Percentiles rank a stretch among this genome's conserved stretches.
phyloP scores from a whole-genome alignment of 371 early-diverging fungal species.

The Synchytrium microbalum region DNA sequence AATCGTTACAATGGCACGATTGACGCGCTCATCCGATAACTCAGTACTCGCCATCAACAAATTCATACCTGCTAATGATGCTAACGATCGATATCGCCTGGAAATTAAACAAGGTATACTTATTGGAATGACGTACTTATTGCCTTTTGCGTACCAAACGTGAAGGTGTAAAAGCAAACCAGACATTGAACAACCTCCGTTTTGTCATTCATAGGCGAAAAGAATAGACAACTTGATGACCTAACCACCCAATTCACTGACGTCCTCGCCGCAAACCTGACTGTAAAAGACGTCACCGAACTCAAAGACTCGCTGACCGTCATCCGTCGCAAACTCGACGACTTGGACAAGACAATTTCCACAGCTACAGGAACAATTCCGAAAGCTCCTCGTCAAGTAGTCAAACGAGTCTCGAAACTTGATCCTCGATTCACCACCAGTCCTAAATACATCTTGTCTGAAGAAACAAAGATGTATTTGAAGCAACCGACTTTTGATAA shows the following conservation, averaged over 20 bases:
- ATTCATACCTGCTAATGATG: slow-evolving; percentile 12
- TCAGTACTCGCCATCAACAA: slow-evolving; percentile 4
- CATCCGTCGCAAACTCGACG: too few relatives aligned
- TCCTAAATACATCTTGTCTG: slow-evolving; percentile 14
- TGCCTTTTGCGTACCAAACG: not conserved
- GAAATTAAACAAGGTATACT: slow-evolving; percentile 11
- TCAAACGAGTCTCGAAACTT: not conserved
- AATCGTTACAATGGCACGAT: not conserved
- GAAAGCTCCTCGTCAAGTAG: not conserved
- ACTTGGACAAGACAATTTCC: too few relatives aligned
- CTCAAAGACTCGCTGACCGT: too few relatives aligned
- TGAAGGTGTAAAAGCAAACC: too few relatives aligned
- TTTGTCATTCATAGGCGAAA: too few relatives aligned
- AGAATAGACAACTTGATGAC: too few relatives aligned
- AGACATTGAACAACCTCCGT: too few relatives aligned
- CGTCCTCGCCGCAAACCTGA: too few relatives aligned
- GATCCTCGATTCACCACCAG: not conserved
- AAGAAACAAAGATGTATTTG: slow-evolving; percentile 23
- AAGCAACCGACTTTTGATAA: slow-evolving; percentile 40
- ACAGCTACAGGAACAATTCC: not conserved
- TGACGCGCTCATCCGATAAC: slow-evolving; percentile 8
- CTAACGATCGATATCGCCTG: slow-evolving; percentile 8
- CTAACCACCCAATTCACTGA: too few relatives aligned
- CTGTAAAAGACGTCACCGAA: too few relatives aligned
- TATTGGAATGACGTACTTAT: not conserved